phyloP scores from a whole-genome alignment of 2,329 filamentous ascomycete genomes.

The Lasiodiplodia citricola region DNA sequence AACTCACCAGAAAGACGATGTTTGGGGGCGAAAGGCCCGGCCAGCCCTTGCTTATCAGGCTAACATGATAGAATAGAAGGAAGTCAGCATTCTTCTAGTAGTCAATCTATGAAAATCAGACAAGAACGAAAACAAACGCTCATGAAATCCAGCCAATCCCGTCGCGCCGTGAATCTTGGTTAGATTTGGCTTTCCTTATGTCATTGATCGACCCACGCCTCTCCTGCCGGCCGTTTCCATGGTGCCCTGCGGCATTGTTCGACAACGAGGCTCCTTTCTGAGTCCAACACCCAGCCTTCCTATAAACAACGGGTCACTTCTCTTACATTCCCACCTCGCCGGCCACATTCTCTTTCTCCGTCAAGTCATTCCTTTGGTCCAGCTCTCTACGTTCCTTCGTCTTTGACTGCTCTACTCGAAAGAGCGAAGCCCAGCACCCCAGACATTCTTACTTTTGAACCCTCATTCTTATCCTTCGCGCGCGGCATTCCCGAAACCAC shows the following conservation, averaged over 20 bases:
- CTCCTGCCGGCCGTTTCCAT: slow-evolving; percentile 28
- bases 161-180: slow-evolving; percentile 23
- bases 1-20: slow-evolving; percentile 42
- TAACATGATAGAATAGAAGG: slow-evolving; percentile 35
- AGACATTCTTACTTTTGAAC: slow-evolving; percentile 48
- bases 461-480: slow-evolving; percentile 29
- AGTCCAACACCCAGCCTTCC: slow-evolving; percentile 26
- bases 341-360: slow-evolving; percentile 38
- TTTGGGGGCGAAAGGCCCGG: slow-evolving; percentile 35
- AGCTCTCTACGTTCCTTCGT: slow-evolving; percentile 51
- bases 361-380: slow-evolving; percentile 52
- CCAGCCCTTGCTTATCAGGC: slow-evolving; percentile 45
- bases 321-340: slow-evolving; percentile 42
- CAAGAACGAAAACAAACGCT: slow-evolving; percentile 26
- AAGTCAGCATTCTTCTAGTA: slow-evolving; percentile 29
- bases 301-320: slow-evolving; percentile 28
- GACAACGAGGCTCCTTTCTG: slow-evolving; percentile 26
- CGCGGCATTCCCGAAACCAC: slow-evolving; percentile 29
- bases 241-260: slow-evolving; percentile 26
- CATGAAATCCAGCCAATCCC: slow-evolving; percentile 26
- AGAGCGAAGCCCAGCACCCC: slow-evolving; percentile 34
- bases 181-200: slow-evolving; percentile 26
- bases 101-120: slow-evolving; percentile 27
- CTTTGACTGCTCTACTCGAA: slow-evolving; percentile 31
- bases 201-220: slow-evolving; percentile 27